Evolutionary conservation across 2,329 filamentous ascomycete genomes (phyloP).

Genomic region (Stromatinia cepivora): DNA sequence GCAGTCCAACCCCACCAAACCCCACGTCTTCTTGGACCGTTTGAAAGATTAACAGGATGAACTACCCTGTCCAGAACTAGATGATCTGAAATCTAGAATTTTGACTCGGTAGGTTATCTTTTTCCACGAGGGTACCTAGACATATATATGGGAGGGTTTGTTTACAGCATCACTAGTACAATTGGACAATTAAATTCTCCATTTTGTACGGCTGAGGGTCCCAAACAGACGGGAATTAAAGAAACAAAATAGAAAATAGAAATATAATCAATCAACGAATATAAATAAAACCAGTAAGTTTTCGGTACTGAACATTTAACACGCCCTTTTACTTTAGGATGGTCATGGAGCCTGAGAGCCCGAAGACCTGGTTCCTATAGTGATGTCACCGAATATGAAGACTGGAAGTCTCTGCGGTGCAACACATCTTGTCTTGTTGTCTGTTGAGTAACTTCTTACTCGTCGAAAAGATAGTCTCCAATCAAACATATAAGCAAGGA

Average conservation of each 20-base stretch:
- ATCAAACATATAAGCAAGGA: neutral
- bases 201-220: neutral
- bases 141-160: neutral
- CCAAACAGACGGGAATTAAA: neutral
- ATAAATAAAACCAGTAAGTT: too few species aligned
- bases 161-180: neutral
- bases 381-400: neutral
- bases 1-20: constrained; percentile 15
- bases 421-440: neutral
- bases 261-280: neutral
- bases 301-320: neutral
- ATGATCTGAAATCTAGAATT: neutral
- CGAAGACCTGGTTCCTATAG: constrained; percentile 6
- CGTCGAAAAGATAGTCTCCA: neutral
- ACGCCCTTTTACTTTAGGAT: neutral
- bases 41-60: neutral
- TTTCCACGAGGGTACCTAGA: neutral
- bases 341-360: neutral
- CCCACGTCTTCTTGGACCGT: constrained; percentile 2
- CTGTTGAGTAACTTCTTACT: neutral
- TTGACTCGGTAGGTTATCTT: neutral
- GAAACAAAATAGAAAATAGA: neutral
- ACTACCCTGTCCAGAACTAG: constrained; percentile 13
- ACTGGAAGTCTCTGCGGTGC: neutral
- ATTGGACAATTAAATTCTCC: neutral